Evolutionary conservation across 2,329 filamentous ascomycete species (phyloP).

Genomic region (Aspergillus viridinutans): DNA sequence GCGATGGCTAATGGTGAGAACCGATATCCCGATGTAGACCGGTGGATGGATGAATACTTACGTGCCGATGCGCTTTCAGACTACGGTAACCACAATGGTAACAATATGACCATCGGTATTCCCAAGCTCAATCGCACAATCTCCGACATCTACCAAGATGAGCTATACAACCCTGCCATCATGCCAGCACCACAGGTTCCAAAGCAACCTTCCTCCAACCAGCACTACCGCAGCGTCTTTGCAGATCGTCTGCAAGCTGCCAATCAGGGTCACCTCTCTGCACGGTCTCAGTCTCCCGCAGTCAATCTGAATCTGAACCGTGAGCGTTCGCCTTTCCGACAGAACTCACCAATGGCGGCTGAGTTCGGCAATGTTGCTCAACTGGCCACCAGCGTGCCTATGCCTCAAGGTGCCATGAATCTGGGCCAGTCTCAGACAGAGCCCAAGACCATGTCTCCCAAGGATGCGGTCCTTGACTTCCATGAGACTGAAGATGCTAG

Average conservation of each 20-base stretch:
- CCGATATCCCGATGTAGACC: slow-evolving; percentile 30
- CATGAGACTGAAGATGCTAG: slow-evolving; percentile 65
- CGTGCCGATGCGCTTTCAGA: slow-evolving; percentile 54
- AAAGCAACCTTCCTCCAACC: slow-evolving; percentile 27
- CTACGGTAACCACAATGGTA: slow-evolving; percentile 42
- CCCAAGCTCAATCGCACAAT: slow-evolving; percentile 83
- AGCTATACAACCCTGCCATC: slow-evolving; percentile 64
- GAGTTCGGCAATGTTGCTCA: slow-evolving; percentile 40
- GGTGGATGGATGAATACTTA: slow-evolving; percentile 65
- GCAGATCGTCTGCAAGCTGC: slow-evolving; percentile 73
- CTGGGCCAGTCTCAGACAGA: slow-evolving; percentile 36
- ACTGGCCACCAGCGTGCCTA: slow-evolving; percentile 36
- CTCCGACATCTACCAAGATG: slow-evolving; percentile 79
- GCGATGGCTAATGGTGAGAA: slow-evolving; percentile 54
- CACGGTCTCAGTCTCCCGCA: slow-evolving; percentile 55
- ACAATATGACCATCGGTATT: slow-evolving; percentile 42
- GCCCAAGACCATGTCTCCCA: slow-evolving; percentile 88
- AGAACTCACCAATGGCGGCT: slow-evolving; percentile 60
- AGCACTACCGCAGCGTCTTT: slow-evolving; percentile 57
- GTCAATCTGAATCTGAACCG: slow-evolving; percentile 50
- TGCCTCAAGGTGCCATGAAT: slow-evolving; percentile 28
- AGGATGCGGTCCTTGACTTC: slow-evolving; percentile 85
- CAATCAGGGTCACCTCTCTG: slow-evolving; percentile 66
- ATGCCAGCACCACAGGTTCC: slow-evolving; percentile 35
- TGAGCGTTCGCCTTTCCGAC: slow-evolving; percentile 76